These are phyloP conservation scores for Quercus cerris DNA, from an alignment of 306 rosid species.

Conservation along the genomic window DNA sequence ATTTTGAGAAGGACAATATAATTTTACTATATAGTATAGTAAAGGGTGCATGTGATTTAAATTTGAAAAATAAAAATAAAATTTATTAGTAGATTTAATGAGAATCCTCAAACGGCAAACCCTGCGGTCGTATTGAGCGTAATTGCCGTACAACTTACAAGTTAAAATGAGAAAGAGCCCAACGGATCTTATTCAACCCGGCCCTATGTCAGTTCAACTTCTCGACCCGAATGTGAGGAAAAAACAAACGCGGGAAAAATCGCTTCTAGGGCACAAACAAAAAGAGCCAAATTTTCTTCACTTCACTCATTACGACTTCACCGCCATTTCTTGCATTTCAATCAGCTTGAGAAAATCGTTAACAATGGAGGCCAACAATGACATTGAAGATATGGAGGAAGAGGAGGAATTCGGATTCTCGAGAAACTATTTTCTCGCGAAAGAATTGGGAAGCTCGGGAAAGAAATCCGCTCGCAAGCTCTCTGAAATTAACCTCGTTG, in stretches of 20 bases:
- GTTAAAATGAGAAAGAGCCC: no score
- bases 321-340: neutral
- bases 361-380: constrained; percentile 44
- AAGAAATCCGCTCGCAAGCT: constrained; percentile 69
- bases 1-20: no score
- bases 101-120: no score
- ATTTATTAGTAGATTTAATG: no score
- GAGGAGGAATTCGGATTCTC: constrained; percentile 70
- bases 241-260: constrained; percentile 25
- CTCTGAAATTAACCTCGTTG: constrained; percentile 67
- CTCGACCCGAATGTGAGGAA: neutral
- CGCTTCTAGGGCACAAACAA: neutral
- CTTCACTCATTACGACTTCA: no score
- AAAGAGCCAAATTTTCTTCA: neutral
- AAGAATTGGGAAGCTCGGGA: constrained; percentile 61
- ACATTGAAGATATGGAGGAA: constrained; percentile 57
- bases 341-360: neutral
- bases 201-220: neutral
- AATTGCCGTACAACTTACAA: no score
- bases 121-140: no score
- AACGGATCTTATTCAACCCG: neutral
- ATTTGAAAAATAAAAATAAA: no score
- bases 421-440: constrained; percentile 82
- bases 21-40: no score
- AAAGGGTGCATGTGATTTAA: no score